Conservation (phyloP, 2,329 filamentous ascomycete species). For the Aspergillus sp. region DNA sequence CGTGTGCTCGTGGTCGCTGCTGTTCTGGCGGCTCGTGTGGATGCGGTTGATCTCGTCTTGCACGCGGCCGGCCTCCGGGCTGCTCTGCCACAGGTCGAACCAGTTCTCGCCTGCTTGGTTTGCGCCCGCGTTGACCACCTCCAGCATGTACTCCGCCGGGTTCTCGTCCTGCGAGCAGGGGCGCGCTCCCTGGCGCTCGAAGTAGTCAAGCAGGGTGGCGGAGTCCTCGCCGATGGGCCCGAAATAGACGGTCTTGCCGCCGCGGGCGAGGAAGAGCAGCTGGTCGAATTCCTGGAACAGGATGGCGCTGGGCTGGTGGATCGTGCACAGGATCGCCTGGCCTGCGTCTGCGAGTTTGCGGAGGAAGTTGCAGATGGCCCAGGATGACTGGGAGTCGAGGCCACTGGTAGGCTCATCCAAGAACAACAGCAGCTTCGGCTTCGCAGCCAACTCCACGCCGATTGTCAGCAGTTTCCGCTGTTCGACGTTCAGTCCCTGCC, state of each 20-base stretch:
- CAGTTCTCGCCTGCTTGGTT: slow-evolving; percentile 41
- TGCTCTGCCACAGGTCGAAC: slow-evolving; percentile 53
- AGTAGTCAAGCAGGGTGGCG: slow-evolving; percentile 50
- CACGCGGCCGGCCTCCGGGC: slow-evolving; percentile 44
- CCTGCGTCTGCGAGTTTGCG: slow-evolving; percentile 79
- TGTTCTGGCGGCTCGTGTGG: slow-evolving; percentile 37
- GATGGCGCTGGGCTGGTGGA: slow-evolving; percentile 86
- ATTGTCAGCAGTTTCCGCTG: slow-evolving; percentile 71
- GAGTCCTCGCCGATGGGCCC: slow-evolving; percentile 55
- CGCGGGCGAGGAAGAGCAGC: slow-evolving; percentile 52
- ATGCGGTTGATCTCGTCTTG: slow-evolving; percentile 50
- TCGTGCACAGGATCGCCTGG: slow-evolving; percentile 83
- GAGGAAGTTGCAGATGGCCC: slow-evolving; percentile 75
- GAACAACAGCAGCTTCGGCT: slow-evolving; percentile 76
- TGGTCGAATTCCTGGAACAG: slow-evolving; percentile 73
- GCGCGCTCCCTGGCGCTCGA: slow-evolving; percentile 52
- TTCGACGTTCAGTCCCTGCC: slow-evolving; percentile 59
- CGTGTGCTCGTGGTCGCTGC: slow-evolving; percentile 15
- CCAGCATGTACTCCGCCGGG: slow-evolving; percentile 65
- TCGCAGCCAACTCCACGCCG: slow-evolving; percentile 84
- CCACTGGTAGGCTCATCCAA: slow-evolving; percentile 89
- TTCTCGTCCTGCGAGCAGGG: slow-evolving; percentile 53
- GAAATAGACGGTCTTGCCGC: slow-evolving; percentile 59
- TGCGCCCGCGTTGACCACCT: slow-evolving; percentile 40
- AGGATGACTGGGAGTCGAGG: slow-evolving; percentile 81